Base-by-base conservation (phyloP, 192 early-diverging fungal genomes). In the Entomortierella chlamydospora region DNA sequence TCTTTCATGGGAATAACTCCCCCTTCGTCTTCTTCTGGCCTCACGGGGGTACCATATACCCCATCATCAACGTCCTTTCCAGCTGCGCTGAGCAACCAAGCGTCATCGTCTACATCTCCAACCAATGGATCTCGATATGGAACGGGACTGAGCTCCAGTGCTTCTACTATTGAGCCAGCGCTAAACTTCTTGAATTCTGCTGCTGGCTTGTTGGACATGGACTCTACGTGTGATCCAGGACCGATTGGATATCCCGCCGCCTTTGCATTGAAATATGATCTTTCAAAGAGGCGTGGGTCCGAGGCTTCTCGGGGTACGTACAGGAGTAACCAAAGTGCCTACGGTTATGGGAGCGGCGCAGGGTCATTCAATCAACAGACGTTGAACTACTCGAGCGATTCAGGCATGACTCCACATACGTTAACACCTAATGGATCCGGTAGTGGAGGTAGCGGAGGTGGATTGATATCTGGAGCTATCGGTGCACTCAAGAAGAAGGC, bases 401-500 rank as follows among this genome's bases (percentile, higher is more conserved):
- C 34, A 4, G 30, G 20, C 4, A 18, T 7, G 31, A 34, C 54
- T 30, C 3, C 54, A 4, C 5, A 17, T 51, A 17, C 23, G 50
- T 15, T n/a, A 18, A n/a, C 26, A 50, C 49, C 61, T 10, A 50
- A 15, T 47, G 42, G 54, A 8, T n/a, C n/a, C n/a, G n/a, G n/a
- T n/a, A n/a, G n/a, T n/a, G 7, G 28, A 18, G 41, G 29, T 31
- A 26, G 56, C 37, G 56, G 57, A 29, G 45, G 43, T 15, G 43
- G 57, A 51, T 30, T 72, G 43, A 57, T 72, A 11, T 41, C 61
- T 29, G 60, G 69, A 1, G 60, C 69, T 22, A 43, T 71, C 9
- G 69, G 53, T 4, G 61, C 61, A 28, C 10, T 72, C 45, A 72
- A 64, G 55, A 72, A 64, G 45, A 72, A 72, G 45, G 61, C 61